These are phyloP conservation scores for Phascolomyces articulosus DNA, from an alignment of 371 early-diverging fungal species.

Conservation along the genomic window DNA sequence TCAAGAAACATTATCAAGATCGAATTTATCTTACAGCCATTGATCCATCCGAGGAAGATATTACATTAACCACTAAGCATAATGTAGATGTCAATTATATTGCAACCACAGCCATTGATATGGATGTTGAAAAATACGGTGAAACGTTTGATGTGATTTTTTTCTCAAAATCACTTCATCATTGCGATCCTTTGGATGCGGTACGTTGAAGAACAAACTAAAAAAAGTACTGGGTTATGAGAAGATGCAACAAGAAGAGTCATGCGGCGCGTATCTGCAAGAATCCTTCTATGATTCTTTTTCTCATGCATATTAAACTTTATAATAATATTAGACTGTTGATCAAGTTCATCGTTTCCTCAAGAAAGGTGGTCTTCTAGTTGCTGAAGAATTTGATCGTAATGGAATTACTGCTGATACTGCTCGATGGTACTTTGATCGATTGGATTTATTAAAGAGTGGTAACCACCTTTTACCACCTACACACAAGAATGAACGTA, in stretches of 20 bases:
- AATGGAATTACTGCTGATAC: neutral
- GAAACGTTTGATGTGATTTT: conserved; percentile 8
- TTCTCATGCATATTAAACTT: neutral
- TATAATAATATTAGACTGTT: conserved; percentile 1
- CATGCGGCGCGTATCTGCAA: no score
- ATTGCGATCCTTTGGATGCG: conserved; percentile 9
- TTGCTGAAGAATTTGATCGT: conserved; percentile 11
- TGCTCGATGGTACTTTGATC: conserved; percentile 3
- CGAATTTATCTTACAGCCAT: conserved; percentile 9
- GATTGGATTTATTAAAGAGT: conserved; percentile 7
- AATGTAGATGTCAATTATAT: neutral
- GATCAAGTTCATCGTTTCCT: conserved; percentile 1
- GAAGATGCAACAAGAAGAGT: neutral
- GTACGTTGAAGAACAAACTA: neutral
- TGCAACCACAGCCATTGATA: neutral
- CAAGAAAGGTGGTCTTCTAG: conserved; percentile 1
- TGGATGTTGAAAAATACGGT: neutral
- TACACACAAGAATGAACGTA: neutral
- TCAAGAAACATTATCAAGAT: conserved; percentile 5
- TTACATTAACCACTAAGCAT: neutral
- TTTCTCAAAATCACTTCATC: conserved; percentile 17
- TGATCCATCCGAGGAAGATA: conserved; percentile 1
- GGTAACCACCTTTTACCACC: neutral
- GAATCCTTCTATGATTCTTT: no score
- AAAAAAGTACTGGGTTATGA: neutral